phyloP scores from a whole-genome alignment of 176 grass and related monocot species.

The Leersia perrieri region DNA sequence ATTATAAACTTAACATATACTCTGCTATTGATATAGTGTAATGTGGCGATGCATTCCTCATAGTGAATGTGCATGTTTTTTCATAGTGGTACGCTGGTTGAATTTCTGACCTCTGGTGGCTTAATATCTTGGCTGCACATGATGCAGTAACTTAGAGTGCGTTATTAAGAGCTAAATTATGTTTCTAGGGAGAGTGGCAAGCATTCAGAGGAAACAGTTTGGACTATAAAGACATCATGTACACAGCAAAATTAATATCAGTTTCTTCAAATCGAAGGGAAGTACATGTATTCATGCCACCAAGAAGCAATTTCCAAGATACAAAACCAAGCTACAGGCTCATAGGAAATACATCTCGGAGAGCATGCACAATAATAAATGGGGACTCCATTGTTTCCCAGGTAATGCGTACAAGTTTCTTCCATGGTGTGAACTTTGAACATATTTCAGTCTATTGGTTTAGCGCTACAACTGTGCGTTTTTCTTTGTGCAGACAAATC shows the following conservation, averaged over 20 bases:
- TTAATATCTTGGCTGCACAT: neutral
- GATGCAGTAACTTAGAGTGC: neutral
- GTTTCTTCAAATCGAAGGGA: constrained; percentile 53
- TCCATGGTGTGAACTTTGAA: neutral
- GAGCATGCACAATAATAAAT: constrained; percentile 80
- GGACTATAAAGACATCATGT: constrained; percentile 58
- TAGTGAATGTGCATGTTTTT: neutral
- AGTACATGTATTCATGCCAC: constrained; percentile 57
- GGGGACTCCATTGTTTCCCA: constrained; percentile 74
- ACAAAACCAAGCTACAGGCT: constrained; percentile 60
- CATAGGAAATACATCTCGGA: constrained; percentile 63
- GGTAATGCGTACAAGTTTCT: constrained; percentile 38
- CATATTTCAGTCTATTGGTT: neutral
- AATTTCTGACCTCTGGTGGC: neutral
- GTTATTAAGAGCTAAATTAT: neutral
- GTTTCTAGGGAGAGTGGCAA: constrained; percentile 67
- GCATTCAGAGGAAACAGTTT: constrained; percentile 59
- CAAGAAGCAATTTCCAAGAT: constrained; percentile 40
- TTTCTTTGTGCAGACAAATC: constrained; percentile 66
- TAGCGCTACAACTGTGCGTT: constrained; percentile 2
- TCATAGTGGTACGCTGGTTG: neutral
- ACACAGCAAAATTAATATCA: constrained; percentile 42
- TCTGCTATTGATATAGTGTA: neutral
- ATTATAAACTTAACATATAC: neutral
- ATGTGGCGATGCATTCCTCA: neutral